Evolutionary conservation across 495 filamentous ascomycete genomes (phyloP), one percentile per base, ranked within the genome.

Genomic region (Xylaria scruposa): DNA sequence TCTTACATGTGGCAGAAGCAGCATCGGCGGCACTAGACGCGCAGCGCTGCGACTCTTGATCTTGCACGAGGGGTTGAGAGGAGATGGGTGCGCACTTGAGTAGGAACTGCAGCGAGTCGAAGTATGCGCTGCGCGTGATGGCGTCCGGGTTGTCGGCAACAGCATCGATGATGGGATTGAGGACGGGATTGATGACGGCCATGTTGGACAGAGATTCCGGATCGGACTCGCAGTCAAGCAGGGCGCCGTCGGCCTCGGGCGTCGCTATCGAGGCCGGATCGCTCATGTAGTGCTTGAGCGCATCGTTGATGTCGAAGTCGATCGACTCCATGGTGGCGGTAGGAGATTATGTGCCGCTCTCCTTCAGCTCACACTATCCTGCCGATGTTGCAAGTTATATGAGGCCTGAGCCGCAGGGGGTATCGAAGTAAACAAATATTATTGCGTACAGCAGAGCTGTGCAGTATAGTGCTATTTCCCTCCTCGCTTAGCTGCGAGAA

Each of bases 101-200:
- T 47, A 99, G 84, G 78, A 97, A 97, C 77, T 98, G 95, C 65
- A 99, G 82, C 49, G 95, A 95, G 83, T 99, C 97, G 81, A 98
- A 94, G 68, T 89, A 87, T 12, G 89, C 89, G 73, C 90, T 87
- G 80, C 89, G 90, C 53, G 89, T 90, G 63, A 99, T 91, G 67
- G 92, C 91, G 77, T 97, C 96, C 36, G 95, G 94, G 76, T 91
- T 95, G 75, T 93, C 93, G 24, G 96, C 95, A 19, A 99, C 90
- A 0, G 93, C 91, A 83, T 99, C 97, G 63, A 97, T 91, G 68
- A 99, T 97, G 13, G 93, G 91, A 76, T 99, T 97, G 72, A 98
- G 83, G 8, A 94, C 90, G 75, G 85, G 88, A 81, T 97, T 97
- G 76, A 98, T 88, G 66, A 97, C 79, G 56, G 89, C 87, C 19